Conservation (phyloP, 192 early-diverging fungal genomes). For the Backusella macrospora region DNA sequence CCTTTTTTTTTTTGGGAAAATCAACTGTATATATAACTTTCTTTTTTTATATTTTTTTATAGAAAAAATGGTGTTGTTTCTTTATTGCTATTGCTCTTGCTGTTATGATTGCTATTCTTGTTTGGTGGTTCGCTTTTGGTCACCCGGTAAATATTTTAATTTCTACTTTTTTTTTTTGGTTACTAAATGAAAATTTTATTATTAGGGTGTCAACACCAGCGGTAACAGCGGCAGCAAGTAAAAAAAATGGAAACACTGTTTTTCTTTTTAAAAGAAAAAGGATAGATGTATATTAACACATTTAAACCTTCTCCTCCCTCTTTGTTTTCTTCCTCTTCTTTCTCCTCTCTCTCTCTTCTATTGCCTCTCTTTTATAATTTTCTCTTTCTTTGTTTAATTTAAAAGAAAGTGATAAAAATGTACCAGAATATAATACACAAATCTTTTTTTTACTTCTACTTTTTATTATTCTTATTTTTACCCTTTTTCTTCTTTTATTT, state of each 20-base stretch:
- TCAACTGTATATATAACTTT: no score
- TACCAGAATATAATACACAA: conserved; percentile 2
- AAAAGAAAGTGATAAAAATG: not conserved
- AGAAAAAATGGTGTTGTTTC: conserved; percentile 48
- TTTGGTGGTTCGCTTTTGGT: conserved; percentile 44
- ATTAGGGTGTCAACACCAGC: conserved; percentile 4
- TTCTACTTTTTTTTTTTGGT: not conserved
- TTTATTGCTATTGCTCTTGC: conserved; percentile 29
- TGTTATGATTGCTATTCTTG: conserved; percentile 42
- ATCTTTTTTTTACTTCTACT: not conserved
- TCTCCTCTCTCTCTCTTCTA: not conserved
- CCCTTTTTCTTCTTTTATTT: not conserved
- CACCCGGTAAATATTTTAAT: conserved; percentile 20
- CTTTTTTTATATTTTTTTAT: not conserved
- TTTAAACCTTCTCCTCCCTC: not conserved
- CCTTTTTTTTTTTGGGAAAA: not conserved
- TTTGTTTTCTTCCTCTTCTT: not conserved
- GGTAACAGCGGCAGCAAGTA: not conserved
- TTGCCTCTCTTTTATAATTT: not conserved
- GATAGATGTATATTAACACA: not conserved
- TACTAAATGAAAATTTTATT: not conserved
- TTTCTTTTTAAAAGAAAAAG: not conserved
- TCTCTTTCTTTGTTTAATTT: no score
- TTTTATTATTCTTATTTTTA: not conserved
- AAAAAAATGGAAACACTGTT: not conserved